phyloP scores from a whole-genome alignment of 2,329 filamentous ascomycete species.

The Nannizziopsis barbatae region DNA sequence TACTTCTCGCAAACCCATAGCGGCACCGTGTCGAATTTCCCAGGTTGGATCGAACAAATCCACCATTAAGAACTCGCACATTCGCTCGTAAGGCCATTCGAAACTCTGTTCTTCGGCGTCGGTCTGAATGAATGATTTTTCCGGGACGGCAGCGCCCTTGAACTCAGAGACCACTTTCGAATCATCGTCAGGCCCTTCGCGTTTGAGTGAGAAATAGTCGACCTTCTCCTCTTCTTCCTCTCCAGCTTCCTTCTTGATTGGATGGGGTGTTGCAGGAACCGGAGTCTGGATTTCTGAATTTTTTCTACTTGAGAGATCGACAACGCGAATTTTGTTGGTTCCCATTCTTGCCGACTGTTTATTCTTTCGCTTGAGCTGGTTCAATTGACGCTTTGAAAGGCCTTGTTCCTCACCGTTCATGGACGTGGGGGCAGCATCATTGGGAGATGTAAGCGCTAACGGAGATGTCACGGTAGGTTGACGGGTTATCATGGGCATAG shows the following conservation, averaged over 20 bases:
- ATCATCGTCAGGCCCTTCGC: slow-evolving; percentile 71
- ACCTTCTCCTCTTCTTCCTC: slow-evolving; percentile 51
- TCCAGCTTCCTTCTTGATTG: slow-evolving; percentile 51
- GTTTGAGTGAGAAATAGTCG: slow-evolving; percentile 87
- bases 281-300: slow-evolving; percentile 52
- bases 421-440: slow-evolving; percentile 30
- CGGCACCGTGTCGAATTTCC: slow-evolving; percentile 93
- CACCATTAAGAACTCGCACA: slow-evolving; percentile 87
- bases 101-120: slow-evolving; percentile 65
- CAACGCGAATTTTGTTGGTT: slow-evolving; percentile 77
- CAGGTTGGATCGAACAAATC: slow-evolving; percentile 88
- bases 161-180: slow-evolving; percentile 90
- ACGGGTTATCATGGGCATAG: slow-evolving; percentile 31
- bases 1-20: slow-evolving; percentile 86
- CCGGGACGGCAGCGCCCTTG: slow-evolving; percentile 68
- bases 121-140: slow-evolving; percentile 75
- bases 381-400: slow-evolving; percentile 85
- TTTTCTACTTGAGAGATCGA: slow-evolving; percentile 66
- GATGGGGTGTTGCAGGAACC: slow-evolving; percentile 39
- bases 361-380: slow-evolving; percentile 85
- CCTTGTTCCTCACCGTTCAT: slow-evolving; percentile 53
- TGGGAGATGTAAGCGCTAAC: slow-evolving; percentile 37
- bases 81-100: slow-evolving; percentile 87
- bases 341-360: slow-evolving; percentile 84
- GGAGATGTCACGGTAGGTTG: slow-evolving; percentile 37